These are phyloP conservation scores for Jatropha curcas DNA, from an alignment of 345 rosid genomes.

Conservation along the genomic window DNA sequence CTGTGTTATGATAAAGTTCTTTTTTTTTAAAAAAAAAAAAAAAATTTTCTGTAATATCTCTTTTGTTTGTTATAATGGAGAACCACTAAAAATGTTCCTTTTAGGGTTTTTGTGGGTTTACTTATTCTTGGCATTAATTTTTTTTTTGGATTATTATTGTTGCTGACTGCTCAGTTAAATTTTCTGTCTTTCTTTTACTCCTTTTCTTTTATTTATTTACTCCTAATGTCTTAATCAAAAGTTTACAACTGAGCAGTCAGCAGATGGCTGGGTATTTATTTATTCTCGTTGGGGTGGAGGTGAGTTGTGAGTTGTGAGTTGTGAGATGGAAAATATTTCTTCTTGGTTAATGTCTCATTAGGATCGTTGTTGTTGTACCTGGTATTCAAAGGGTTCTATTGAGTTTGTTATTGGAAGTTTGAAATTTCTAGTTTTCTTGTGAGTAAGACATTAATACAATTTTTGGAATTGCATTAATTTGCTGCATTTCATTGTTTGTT, in stretches of 20 bases:
- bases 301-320: neutral
- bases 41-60: neutral
- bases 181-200: neutral
- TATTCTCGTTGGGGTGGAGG: too few relatives aligned
- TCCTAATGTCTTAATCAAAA: too few relatives aligned
- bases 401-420: neutral
- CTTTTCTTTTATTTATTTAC: neutral
- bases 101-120: constrained; percentile 34
- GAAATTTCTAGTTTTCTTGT: neutral
- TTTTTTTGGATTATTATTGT: neutral
- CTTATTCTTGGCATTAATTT: constrained; percentile 17
- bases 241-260: too few relatives aligned
- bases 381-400: neutral
- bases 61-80: neutral
- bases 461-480: constrained; percentile 9
- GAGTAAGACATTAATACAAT: neutral
- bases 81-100: neutral
- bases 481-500: constrained; percentile 12
- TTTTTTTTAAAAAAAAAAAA: neutral
- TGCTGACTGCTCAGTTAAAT: neutral
- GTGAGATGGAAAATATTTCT: neutral
- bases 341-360: neutral
- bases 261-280: too few relatives aligned
- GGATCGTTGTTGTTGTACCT: neutral
- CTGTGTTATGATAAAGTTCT: neutral